These are phyloP conservation scores for Microstroma glucosiphilum DNA, from an alignment of 1,284 basidiomycete species.

Conservation along the genomic window DNA sequence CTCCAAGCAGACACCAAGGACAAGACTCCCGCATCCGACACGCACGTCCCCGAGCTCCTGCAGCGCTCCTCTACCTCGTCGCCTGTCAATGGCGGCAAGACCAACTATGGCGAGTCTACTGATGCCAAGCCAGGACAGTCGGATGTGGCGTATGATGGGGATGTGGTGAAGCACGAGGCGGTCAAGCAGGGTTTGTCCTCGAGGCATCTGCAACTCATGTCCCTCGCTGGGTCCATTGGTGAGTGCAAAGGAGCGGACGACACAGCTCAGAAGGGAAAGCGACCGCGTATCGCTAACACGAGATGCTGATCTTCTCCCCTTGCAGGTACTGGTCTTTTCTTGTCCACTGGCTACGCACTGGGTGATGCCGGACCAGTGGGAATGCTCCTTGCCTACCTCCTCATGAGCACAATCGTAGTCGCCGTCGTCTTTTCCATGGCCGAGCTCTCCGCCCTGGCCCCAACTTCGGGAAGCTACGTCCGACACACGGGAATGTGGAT, in stretches of 20 bases:
- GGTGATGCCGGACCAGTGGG: not conserved
- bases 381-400: not conserved
- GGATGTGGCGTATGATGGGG: no score
- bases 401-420: conserved; percentile 3
- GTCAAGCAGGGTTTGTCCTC: not conserved
- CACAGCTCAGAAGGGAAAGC: no score
- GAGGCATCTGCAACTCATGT: not conserved
- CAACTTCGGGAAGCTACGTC: conserved; percentile 3
- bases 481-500: conserved; percentile 14
- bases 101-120: no score
- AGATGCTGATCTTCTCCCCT: not conserved
- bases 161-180: not conserved
- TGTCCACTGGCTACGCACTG: not conserved
- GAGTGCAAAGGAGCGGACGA: not conserved
- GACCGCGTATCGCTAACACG: no score
- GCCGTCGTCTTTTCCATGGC: conserved; percentile 9
- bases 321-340: not conserved
- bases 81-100: no score
- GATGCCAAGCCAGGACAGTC: no score
- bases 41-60: no score
- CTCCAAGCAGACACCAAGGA: no score
- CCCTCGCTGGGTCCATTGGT: conserved; percentile 1
- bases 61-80: no score
- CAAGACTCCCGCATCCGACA: no score
- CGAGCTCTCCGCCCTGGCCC: not conserved